phyloP scores from a whole-genome alignment of 1,139 yeast genomes.

The Kurtzmaniella natalensis region DNA sequence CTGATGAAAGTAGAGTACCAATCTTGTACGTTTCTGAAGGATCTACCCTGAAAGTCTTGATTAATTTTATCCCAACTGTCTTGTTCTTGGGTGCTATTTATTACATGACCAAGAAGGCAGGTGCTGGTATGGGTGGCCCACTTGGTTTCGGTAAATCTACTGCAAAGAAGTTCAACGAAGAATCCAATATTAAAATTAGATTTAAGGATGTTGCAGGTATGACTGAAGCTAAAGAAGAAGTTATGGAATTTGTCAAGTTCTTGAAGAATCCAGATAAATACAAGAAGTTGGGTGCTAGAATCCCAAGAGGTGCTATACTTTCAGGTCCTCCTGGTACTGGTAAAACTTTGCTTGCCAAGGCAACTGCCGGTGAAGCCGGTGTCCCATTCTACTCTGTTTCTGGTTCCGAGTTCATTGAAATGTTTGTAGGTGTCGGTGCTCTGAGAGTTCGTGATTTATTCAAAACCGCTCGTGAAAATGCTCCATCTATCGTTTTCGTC shows the following conservation, averaged over 20 bases:
- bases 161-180: conserved; percentile 89
- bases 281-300: conserved; percentile 90
- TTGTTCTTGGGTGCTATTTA: conserved; percentile 82
- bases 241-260: conserved; percentile 94
- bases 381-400: conserved; percentile 94
- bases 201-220: conserved; percentile 97
- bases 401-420: conserved; percentile 97
- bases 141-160: conserved; percentile 80
- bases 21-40: conserved; percentile 75
- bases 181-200: conserved; percentile 80
- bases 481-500: conserved; percentile 90
- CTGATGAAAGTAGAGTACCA: conserved; percentile 69
- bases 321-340: conserved; percentile 99
- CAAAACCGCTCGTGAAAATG: conserved; percentile 85
- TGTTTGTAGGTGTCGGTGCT: conserved; percentile 99
- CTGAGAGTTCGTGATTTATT: conserved; percentile 94
- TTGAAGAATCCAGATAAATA: conserved; percentile 85
- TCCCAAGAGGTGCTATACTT: conserved; percentile 95
- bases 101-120: conserved; percentile 60
- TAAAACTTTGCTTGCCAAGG: conserved; percentile 94
- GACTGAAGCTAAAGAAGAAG: conserved; percentile 96
- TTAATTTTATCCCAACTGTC: conserved; percentile 81
- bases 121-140: conserved; percentile 55
- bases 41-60: conserved; percentile 53
- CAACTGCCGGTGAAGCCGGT: conserved; percentile 98